Evolutionary conservation across 2,329 filamentous ascomycete genomes (phyloP).

Genomic region (Thelonectria discophora): DNA sequence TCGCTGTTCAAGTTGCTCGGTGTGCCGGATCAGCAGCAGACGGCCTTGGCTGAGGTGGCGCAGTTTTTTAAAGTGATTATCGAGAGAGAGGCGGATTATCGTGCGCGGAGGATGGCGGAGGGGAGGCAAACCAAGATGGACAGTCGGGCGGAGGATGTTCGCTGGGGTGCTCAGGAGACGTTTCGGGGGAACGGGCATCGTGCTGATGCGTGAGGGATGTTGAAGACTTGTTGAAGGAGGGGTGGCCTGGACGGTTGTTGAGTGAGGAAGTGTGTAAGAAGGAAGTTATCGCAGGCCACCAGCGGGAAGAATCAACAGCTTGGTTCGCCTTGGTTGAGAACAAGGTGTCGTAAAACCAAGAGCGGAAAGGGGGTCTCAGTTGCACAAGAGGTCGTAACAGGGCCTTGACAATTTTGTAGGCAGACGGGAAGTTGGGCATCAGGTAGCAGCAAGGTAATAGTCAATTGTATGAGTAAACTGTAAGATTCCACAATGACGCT

Average conservation of each 20-base stretch:
- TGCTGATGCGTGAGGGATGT: not conserved
- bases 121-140: constrained; percentile 23
- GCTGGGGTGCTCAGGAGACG: constrained; percentile 16
- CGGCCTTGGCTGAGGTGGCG: constrained; percentile 59
- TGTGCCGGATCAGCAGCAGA: constrained; percentile 53
- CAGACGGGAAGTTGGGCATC: too few species aligned
- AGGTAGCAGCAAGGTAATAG: too few species aligned
- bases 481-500: constrained; percentile 7
- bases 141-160: constrained; percentile 13
- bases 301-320: too few species aligned
- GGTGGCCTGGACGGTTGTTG: not conserved
- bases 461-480: not conserved
- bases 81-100: constrained; percentile 53
- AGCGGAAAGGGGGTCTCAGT: too few species aligned
- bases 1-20: constrained; percentile 61
- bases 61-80: constrained; percentile 64
- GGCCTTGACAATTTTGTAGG: too few species aligned
- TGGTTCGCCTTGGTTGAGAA: too few species aligned
- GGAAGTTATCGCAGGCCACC: too few species aligned
- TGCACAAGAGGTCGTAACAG: too few species aligned
- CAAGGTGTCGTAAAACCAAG: too few species aligned
- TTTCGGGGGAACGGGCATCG: not conserved
- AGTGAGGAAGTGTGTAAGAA: not conserved
- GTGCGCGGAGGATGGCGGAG: constrained; percentile 38
- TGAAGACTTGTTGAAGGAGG: too few species aligned